Percentiles rank a stretch among this genome's conserved stretches.
Evolutionary conservation across 2,329 filamentous ascomycete genomes (phyloP).

Genomic region (Calonectria leucothoes): DNA sequence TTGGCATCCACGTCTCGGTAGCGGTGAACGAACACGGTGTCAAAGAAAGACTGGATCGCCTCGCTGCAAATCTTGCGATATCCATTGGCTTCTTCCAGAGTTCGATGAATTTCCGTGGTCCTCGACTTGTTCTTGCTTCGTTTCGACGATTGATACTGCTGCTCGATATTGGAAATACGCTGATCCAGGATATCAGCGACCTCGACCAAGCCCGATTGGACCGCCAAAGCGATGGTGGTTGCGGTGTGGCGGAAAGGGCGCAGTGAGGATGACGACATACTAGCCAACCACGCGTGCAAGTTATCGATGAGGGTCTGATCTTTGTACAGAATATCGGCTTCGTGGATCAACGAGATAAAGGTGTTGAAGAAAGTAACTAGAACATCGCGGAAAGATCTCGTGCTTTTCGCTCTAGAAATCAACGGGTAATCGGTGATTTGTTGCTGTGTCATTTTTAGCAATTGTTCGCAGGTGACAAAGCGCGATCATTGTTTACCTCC

Average conservation of each 20-base stretch:
- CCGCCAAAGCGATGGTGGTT: constrained; percentile 83
- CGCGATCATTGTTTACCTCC: constrained; percentile 63
- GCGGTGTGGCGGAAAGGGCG: constrained; percentile 95
- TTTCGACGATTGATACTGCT: constrained; percentile 82
- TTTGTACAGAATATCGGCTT: constrained; percentile 83
- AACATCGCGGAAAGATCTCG: constrained; percentile 80
- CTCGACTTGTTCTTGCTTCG: constrained; percentile 82
- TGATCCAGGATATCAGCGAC: constrained; percentile 78
- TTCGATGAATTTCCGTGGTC: constrained; percentile 77
- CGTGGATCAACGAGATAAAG: constrained; percentile 81
- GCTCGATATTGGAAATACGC: constrained; percentile 79
- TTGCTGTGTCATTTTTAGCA: constrained; percentile 60
- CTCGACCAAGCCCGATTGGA: constrained; percentile 81
- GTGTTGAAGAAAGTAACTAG: constrained; percentile 83
- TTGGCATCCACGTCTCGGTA: constrained; percentile 94
- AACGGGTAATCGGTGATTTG: constrained; percentile 92
- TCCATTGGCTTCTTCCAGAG: constrained; percentile 75
- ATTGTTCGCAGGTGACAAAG: background rate
- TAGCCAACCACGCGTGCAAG: constrained; percentile 87
- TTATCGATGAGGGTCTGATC: constrained; percentile 86
- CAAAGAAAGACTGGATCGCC: constrained; percentile 86
- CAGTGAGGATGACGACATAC: constrained; percentile 88
- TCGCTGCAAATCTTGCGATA: constrained; percentile 77
- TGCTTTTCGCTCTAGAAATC: constrained; percentile 82
- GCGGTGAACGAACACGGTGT: constrained; percentile 92